Base-by-base conservation (phyloP, 495 filamentous ascomycete species). In the Aspergillus egyptiacus region DNA sequence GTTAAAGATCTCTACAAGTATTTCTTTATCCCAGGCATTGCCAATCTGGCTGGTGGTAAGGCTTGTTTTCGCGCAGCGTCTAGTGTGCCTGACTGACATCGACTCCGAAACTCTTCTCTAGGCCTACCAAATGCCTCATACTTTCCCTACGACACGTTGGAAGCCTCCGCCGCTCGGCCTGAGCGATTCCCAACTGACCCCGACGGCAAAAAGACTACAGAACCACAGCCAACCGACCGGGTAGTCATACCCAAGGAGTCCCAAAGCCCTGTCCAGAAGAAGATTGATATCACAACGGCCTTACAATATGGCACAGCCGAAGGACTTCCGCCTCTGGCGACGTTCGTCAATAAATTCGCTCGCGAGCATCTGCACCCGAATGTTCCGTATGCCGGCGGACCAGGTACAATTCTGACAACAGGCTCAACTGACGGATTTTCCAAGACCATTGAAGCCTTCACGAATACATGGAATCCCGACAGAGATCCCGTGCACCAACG, bases 131-230 rank as follows among this genome's bases (percentile, higher is more conserved):
- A 89, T 63, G 66, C 79, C 11, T 77, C 76, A 25, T 87, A 87
- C 66, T 96, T 96, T 60, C 91, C 91, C 13, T 96, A 86, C 63
- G 89, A 96, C 48, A 94, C 88, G 0, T 80, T 95, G 22, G 87
- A 91, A 64, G 85, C 88, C n/a, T 78, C 83, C 48, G 75, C 80
- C 43, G 87, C 89, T 9, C 77, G 76, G 20, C 80, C 89, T 8
- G 67, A 83, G 15, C 80, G 90, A 57, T 90, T 84, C 68, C 74
- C 78, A n/a, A 81, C 82, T 0, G 11, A 37, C 0, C 80, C 82
- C 23, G 77, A 78, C 11, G 80, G 83, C 55, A 64, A 74, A 37
- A 74, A 78, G 22, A 65, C 71, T 41, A 52, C 66, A 62, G 32
- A 51, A 53, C 24, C 62, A 61, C 57, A 54, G 6, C 44, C 59